Base-by-base conservation (phyloP, 805 yeast species). In the Ogataea polymorpha region DNA sequence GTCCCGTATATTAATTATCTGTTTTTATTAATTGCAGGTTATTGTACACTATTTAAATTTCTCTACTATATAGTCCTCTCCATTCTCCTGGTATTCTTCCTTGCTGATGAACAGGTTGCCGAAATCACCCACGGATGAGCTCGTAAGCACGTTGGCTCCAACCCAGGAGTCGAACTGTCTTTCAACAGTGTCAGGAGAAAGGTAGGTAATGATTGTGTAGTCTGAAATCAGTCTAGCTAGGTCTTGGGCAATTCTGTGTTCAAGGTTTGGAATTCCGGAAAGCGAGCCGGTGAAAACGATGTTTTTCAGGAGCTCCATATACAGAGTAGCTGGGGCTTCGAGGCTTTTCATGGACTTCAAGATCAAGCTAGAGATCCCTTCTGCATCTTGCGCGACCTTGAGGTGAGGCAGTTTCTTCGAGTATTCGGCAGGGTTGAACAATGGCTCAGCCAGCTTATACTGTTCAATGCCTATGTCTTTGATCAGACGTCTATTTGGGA, bases 121-220 rank as follows among this genome's bases (percentile, higher is more conserved):
- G 44, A 70, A 71, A 34, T 70, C 70, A 35, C 82, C 76, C 69
- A 79, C 71, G 32, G 75, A 72, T 2, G 55, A 52, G 29, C 58
- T 50, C 11, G 84, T 79, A 50, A 82, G 69, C 47, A 80, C 79
- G 42, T 81, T 75, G 1, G 88, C 87, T n/a, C 89, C 89, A 23
- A 80, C 63, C 89, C 89, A 82, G 17, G 75, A 68, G 36, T 82
- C 77, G 48, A 70, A 75, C 47, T 71, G 76, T 46, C 81, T 71
- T 45, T 82, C 88, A 53, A 63, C 58, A 6, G 67, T 50, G 39
- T 63, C 68, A 10, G 67, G 68, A 25, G 72, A 65, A 32, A 62
- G 51, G 24, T 62, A 67, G 15, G 72, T 67, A 42, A 66, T 61
- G 46, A 66, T 65, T 38, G 58, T 63, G 57, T 61, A 72, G 59